Percentiles rank a stretch among this genome's conserved stretches.
phyloP scores from a whole-genome alignment of 352 stramenopile genomes.

The Globisporangium abappressorium region DNA sequence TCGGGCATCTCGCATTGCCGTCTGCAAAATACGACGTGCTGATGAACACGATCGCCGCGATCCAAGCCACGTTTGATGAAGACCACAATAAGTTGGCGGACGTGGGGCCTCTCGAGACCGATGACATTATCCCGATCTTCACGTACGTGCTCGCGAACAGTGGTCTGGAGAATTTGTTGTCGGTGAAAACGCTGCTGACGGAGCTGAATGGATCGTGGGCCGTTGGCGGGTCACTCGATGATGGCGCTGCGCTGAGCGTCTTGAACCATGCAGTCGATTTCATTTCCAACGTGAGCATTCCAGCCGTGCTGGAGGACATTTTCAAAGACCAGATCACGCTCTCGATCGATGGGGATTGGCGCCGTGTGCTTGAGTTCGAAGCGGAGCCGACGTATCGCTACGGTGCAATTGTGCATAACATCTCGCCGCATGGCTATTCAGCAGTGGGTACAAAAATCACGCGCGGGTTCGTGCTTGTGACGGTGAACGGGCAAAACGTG shows the following conservation, averaged over 20 bases:
- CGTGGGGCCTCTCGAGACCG: conserved; percentile 60
- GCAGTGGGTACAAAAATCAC: conserved; percentile 72
- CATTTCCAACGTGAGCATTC: conserved; percentile 84
- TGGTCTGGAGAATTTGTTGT: conserved; percentile 78
- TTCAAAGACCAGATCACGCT: conserved; percentile 90
- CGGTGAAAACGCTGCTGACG: conserved; percentile 70
- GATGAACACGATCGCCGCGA: conserved; percentile 66
- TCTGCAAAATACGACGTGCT: conserved; percentile 82
- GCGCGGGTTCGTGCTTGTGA: conserved; percentile 79
- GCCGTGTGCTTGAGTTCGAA: conserved; percentile 76
- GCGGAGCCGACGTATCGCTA: conserved; percentile 83
- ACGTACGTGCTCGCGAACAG: conserved; percentile 89
- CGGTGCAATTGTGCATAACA: conserved; percentile 73
- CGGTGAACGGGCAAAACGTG: conserved; percentile 85
- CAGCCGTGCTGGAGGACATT: conserved; percentile 85
- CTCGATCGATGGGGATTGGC: conserved; percentile 85
- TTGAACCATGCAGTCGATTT: conserved; percentile 82
- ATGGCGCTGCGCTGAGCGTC: conserved; percentile 66
- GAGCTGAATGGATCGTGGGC: conserved; percentile 75
- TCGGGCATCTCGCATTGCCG: conserved; percentile 45
- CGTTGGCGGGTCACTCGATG: conserved; percentile 53
- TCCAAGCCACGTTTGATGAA: conserved; percentile 73
- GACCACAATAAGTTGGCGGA: conserved; percentile 62
- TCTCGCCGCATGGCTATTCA: conserved; percentile 68
- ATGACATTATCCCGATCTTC: conserved; percentile 88